Evolutionary conservation across 2,329 filamentous ascomycete genomes (phyloP).

Genomic region (Apiospora aurea): DNA sequence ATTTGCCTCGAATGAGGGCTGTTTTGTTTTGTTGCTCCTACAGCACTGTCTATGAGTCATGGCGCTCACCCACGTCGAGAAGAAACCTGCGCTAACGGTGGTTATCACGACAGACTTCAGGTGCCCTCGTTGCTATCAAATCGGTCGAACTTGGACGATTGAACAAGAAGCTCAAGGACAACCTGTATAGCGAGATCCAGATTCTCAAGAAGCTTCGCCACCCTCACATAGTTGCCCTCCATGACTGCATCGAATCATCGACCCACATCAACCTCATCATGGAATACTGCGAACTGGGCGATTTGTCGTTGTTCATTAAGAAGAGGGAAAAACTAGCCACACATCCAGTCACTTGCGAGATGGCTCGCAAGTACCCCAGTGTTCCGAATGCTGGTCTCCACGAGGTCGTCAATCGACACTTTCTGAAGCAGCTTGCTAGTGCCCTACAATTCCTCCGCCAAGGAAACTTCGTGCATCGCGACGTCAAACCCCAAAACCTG

Average conservation of each 20-base stretch:
- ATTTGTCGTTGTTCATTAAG: slow-evolving; percentile 95
- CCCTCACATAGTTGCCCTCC: slow-evolving; percentile 94
- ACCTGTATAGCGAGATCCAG: slow-evolving; percentile 92
- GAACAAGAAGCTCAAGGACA: slow-evolving; percentile 95
- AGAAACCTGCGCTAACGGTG: slow-evolving; percentile 23
- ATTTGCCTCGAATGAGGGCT: slow-evolving; percentile 10
- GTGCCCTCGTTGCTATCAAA: slow-evolving; percentile 91
- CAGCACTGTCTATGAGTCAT: slow-evolving; percentile 23
- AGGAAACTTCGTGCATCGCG: slow-evolving; percentile 90
- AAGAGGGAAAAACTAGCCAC: slow-evolving; percentile 82
- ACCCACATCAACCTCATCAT: slow-evolving; percentile 96
- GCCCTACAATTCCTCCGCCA: slow-evolving; percentile 87
- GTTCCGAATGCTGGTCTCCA: slow-evolving; percentile 84
- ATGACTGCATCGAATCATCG: slow-evolving; percentile 88
- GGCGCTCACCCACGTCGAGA: slow-evolving; percentile 1
- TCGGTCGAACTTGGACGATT: slow-evolving; percentile 90
- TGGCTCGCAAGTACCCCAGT: slow-evolving; percentile 93
- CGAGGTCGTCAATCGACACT: slow-evolving; percentile 96
- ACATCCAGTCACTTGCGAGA: slow-evolving; percentile 83
- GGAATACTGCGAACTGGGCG: slow-evolving; percentile 97
- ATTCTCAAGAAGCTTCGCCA: slow-evolving; percentile 94
- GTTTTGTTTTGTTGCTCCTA: not conserved
- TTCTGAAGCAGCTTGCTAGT: slow-evolving; percentile 92
- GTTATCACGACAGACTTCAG: slow-evolving; percentile 67
- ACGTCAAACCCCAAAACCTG: slow-evolving; percentile 97